Percentiles rank a stretch among this genome's conserved stretches.
phyloP scores from a whole-genome alignment of 1,284 basidiomycete species.

The Wolfiporia cocos region DNA sequence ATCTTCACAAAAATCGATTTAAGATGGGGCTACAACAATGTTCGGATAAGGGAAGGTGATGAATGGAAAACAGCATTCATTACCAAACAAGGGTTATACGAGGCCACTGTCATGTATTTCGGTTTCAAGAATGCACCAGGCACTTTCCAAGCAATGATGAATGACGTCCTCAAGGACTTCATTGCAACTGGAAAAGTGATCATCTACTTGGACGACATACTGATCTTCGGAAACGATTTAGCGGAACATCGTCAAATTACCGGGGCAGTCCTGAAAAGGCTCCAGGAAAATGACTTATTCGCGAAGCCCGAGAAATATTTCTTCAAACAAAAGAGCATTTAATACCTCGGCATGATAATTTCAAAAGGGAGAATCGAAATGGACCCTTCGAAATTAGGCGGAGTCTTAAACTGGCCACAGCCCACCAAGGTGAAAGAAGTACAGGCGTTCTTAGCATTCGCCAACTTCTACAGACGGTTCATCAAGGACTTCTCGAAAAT shows the following conservation, averaged over 20 bases:
- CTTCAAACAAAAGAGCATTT: slow-evolving; percentile 22
- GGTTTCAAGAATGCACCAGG: slow-evolving; percentile 30
- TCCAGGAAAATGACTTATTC: slow-evolving; percentile 24
- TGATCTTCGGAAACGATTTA: slow-evolving; percentile 14
- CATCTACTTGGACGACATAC: slow-evolving; percentile 26
- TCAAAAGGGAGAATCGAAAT: slow-evolving; percentile 22
- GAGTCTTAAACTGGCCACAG: slow-evolving; percentile 27
- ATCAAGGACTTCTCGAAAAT: slow-evolving; percentile 25
- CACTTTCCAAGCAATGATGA: slow-evolving; percentile 22
- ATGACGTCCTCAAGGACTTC: slow-evolving; percentile 18
- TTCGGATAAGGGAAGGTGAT: slow-evolving; percentile 11
- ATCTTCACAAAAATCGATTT: slow-evolving; percentile 11
- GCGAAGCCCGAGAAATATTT: slow-evolving; percentile 31
- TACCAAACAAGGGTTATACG: slow-evolving; percentile 17
- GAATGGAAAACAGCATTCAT: slow-evolving; percentile 13
- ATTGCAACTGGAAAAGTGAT: slow-evolving; percentile 12
- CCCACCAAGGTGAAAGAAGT: slow-evolving; percentile 23
- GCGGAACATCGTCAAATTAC: slow-evolving; percentile 16
- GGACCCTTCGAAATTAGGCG: slow-evolving; percentile 29
- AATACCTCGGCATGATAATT: slow-evolving; percentile 35
- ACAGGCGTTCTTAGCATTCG: slow-evolving; percentile 24
- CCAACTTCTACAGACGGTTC: slow-evolving; percentile 3
- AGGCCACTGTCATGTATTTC: slow-evolving; percentile 28
- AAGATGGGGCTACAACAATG: slow-evolving; percentile 11
- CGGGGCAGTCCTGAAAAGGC: slow-evolving; percentile 23